Evolutionary conservation across 257 asterid genomes (phyloP).

Genomic region (Solanum verrucosum): DNA sequence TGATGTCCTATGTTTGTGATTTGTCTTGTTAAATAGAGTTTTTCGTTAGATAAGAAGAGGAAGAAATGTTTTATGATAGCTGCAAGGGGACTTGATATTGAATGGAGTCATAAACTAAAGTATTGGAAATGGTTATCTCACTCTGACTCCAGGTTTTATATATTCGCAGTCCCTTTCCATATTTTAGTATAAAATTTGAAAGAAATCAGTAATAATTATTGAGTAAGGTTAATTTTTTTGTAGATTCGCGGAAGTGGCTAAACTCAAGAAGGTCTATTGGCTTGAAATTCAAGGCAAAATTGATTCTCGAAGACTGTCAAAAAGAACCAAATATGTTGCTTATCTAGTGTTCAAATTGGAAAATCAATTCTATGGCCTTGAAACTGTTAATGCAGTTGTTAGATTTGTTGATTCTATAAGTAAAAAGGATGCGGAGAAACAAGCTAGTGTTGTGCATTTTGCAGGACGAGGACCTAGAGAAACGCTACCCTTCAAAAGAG

Average conservation of each 20-base stretch:
- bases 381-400: conserved; percentile 6
- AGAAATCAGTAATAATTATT: not conserved
- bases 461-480: conserved; percentile 14
- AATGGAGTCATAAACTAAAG: conserved; percentile 20
- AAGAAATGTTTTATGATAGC: too few relatives aligned
- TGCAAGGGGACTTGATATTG: not conserved
- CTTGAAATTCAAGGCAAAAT: conserved; percentile 6
- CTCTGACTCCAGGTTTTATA: not conserved
- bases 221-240: not conserved
- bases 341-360: conserved; percentile 33
- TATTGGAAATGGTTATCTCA: not conserved
- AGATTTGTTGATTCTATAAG: conserved; percentile 9
- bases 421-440: not conserved
- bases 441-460: not conserved
- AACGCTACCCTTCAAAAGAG: conserved; percentile 14
- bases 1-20: too few relatives aligned
- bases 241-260: conserved; percentile 23
- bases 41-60: too few relatives aligned
- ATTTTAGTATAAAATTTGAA: not conserved
- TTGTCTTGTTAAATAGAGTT: too few relatives aligned
- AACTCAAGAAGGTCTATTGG: conserved; percentile 5
- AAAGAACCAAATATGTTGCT: conserved; percentile 5
- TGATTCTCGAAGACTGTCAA: conserved; percentile 10
- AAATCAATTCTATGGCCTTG: conserved; percentile 30
- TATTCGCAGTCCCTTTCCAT: not conserved